A percentile compares a stretch with the other conserved stretches of the same genome.
These are phyloP conservation scores for Penicillium simplicissimum DNA, from an alignment of 495 filamentous ascomycete genomes.

Conservation along the genomic window DNA sequence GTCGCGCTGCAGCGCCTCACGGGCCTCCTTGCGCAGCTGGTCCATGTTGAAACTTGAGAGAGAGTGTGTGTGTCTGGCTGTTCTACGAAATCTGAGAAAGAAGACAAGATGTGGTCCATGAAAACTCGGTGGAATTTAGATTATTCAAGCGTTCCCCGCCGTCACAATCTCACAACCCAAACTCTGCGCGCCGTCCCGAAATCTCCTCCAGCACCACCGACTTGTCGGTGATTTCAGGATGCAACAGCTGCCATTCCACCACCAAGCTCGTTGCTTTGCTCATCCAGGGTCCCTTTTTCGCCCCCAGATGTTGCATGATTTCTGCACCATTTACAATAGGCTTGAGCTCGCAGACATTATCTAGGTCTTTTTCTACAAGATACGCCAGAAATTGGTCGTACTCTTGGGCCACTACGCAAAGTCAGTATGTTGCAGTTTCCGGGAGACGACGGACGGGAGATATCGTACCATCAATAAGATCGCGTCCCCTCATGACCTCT, in stretches of 20 bases:
- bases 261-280: slow-evolving; percentile 67
- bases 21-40: slow-evolving; percentile 33
- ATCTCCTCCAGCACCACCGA: slow-evolving; percentile 67
- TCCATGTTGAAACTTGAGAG: slow-evolving; percentile 41
- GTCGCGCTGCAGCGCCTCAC: slow-evolving; percentile 26
- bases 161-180: slow-evolving; percentile 43
- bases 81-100: background rate
- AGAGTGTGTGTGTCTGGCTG: background rate
- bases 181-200: slow-evolving; percentile 50
- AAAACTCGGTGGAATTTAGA: background rate
- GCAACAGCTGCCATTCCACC: slow-evolving; percentile 81
- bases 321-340: slow-evolving; percentile 65
- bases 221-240: slow-evolving; percentile 63
- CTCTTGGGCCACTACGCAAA: slow-evolving; percentile 32
- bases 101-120: background rate
- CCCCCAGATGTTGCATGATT: slow-evolving; percentile 59
- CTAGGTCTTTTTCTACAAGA: slow-evolving; percentile 42
- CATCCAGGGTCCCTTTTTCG: slow-evolving; percentile 76
- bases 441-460: background rate
- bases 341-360: slow-evolving; percentile 51
- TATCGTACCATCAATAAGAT: slow-evolving; percentile 35
- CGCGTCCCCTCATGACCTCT: slow-evolving; percentile 54
- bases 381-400: slow-evolving; percentile 51
- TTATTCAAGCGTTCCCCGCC: slow-evolving; percentile 2
- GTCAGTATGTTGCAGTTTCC: slow-evolving; percentile 14